Evolutionary conservation across 306 rosid genomes (phyloP).

Genomic region (Vigna unguiculata): DNA sequence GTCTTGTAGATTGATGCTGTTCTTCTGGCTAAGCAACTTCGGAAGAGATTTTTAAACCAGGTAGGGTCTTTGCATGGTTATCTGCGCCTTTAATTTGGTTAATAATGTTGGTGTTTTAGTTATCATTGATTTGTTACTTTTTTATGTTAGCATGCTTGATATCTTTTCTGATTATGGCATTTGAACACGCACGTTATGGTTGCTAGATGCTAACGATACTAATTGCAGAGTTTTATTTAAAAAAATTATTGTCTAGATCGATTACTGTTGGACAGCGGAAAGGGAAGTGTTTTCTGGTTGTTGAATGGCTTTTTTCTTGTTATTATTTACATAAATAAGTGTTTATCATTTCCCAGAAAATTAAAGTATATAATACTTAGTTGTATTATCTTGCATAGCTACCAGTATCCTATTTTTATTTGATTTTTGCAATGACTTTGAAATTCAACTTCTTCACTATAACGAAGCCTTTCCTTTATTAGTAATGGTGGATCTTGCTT

Average conservation of each 20-base stretch:
- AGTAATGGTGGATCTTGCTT: conserved; percentile 24
- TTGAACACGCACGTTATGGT: no score
- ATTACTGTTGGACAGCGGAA: conserved; percentile 6
- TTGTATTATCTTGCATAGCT: background rate
- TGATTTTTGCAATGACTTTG: conserved; percentile 5
- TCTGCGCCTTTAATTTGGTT: conserved; percentile 21
- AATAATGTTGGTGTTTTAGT: conserved; percentile 4
- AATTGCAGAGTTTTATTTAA: background rate
- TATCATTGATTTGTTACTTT: background rate
- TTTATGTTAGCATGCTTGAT: background rate
- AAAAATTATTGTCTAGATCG: background rate
- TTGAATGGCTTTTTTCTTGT: conserved; percentile 3
- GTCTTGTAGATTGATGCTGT: conserved; percentile 86
- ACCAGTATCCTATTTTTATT: conserved; percentile 8
- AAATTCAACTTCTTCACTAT: background rate
- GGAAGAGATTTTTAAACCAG: conserved; percentile 75
- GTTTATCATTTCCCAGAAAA: conserved; percentile 10
- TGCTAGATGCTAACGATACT: conserved; percentile 4
- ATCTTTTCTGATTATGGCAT: no score
- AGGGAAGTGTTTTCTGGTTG: conserved; percentile 31
- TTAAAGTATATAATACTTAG: conserved; percentile 1
- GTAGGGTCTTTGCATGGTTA: conserved; percentile 47
- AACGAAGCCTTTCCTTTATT: conserved; percentile 16
- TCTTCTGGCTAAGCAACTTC: conserved; percentile 69
- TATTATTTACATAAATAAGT: conserved; percentile 22